These are phyloP conservation scores for Globisporangium lucens DNA, from an alignment of 352 stramenopile species.

Conservation along the genomic window DNA sequence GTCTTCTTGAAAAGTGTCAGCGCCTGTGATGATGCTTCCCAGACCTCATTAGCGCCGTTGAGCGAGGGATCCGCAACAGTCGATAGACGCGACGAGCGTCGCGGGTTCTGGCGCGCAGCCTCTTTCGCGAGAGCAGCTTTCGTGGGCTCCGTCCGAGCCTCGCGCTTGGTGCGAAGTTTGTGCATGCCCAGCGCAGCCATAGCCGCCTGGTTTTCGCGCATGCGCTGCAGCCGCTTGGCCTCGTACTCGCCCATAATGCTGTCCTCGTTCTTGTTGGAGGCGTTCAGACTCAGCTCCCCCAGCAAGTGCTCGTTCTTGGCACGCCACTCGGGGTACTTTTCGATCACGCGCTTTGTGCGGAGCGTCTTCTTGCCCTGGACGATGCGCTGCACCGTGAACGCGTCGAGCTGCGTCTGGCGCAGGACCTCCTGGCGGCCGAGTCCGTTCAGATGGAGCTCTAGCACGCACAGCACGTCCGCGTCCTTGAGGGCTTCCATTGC, in stretches of 20 bases:
- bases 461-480: neutral
- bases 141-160: neutral
- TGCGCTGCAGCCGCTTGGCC: conserved; percentile 50
- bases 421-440: neutral
- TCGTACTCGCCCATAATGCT: conserved; percentile 35
- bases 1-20: neutral
- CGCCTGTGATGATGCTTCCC: neutral
- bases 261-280: neutral
- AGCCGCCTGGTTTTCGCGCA: conserved; percentile 44
- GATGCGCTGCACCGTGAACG: conserved; percentile 5
- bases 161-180: conserved; percentile 7
- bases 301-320: neutral
- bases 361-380: neutral
- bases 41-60: neutral
- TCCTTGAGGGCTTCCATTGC: neutral
- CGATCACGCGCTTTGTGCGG: neutral
- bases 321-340: neutral
- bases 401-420: neutral
- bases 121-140: neutral
- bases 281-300: neutral
- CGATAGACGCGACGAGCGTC: conserved; percentile 26
- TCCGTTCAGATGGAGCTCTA: neutral
- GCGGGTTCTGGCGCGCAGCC: conserved; percentile 11
- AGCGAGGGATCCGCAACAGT: neutral
- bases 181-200: conserved; percentile 39